These are phyloP conservation scores for Pestalotiopsis fici DNA, from an alignment of 2,329 filamentous ascomycete species.

Conservation along the genomic window DNA sequence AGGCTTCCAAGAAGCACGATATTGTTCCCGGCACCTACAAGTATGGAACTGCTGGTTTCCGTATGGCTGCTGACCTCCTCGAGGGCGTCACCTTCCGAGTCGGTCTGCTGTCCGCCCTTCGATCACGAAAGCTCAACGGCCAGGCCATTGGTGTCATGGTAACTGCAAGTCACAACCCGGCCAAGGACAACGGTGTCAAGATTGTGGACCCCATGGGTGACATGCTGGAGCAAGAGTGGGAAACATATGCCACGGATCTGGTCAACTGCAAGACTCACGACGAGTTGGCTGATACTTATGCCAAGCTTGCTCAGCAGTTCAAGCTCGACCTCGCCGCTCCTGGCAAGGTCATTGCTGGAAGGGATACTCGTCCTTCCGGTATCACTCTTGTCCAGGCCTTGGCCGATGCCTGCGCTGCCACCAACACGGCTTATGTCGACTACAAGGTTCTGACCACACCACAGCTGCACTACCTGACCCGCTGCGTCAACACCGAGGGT, in stretches of 20 bases:
- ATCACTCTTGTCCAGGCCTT: constrained; percentile 80
- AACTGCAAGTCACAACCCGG: constrained; percentile 90
- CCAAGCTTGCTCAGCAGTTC: constrained; percentile 71
- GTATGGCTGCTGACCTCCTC: constrained; percentile 75
- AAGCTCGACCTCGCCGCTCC: constrained; percentile 72
- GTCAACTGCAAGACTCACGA: constrained; percentile 82
- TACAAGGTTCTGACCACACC: constrained; percentile 93
- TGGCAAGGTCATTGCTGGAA: constrained; percentile 83
- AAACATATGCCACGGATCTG: constrained; percentile 81
- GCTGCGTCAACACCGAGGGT: constrained; percentile 89
- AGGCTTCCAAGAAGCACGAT: constrained; percentile 63
- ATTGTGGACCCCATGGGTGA: constrained; percentile 97
- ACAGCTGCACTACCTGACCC: constrained; percentile 95
- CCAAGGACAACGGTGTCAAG: constrained; percentile 90
- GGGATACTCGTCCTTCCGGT: constrained; percentile 92
- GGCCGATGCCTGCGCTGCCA: constrained; percentile 76
- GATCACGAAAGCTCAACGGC: constrained; percentile 85
- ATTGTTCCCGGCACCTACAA: constrained; percentile 57
- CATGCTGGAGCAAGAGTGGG: constrained; percentile 97
- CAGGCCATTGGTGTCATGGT: constrained; percentile 97
- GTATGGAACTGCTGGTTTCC: constrained; percentile 69
- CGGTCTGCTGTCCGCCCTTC: constrained; percentile 82
- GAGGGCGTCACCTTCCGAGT: constrained; percentile 93
- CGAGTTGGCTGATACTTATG: constrained; percentile 74
- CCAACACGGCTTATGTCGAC: constrained; percentile 74